phyloP scores from a whole-genome alignment of 2,329 filamentous ascomycete genomes.

The Epichloe brachyelytri region DNA sequence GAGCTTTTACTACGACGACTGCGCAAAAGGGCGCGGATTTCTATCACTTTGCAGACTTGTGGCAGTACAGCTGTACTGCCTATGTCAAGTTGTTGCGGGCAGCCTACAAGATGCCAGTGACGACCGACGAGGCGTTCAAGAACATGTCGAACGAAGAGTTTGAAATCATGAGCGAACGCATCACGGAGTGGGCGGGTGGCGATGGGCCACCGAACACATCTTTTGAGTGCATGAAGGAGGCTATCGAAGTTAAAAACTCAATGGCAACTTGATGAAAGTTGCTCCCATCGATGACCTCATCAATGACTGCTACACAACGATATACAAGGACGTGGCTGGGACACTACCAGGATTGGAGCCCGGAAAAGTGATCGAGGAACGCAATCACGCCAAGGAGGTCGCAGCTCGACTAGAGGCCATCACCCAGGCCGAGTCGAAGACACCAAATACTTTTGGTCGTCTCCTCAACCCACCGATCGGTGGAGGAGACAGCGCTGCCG shows the following conservation, averaged over 20 bases:
- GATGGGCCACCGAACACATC: slow-evolving; percentile 26
- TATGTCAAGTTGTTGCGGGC: slow-evolving; percentile 42
- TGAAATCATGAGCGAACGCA: slow-evolving; percentile 40
- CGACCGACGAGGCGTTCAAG: slow-evolving; percentile 44
- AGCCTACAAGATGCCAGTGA: slow-evolving; percentile 30
- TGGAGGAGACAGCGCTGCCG: slow-evolving; percentile 23
- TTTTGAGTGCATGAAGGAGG: slow-evolving; percentile 43
- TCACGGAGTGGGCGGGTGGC: slow-evolving; percentile 39
- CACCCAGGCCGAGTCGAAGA: slow-evolving; percentile 14
- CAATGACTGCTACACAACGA: slow-evolving; percentile 70
- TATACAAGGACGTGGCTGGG: slow-evolving; percentile 56
- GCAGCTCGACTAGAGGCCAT: slow-evolving; percentile 24
- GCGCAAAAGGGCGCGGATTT: slow-evolving; percentile 70
- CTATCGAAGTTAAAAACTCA: slow-evolving; percentile 56
- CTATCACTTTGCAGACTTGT: slow-evolving; percentile 48
- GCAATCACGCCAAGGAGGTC: slow-evolving; percentile 28
- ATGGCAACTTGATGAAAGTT: slow-evolving; percentile 76
- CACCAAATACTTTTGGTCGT: slow-evolving; percentile 24
- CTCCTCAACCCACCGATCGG: slow-evolving; percentile 30
- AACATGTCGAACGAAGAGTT: slow-evolving; percentile 40
- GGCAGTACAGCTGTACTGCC: slow-evolving; percentile 41
- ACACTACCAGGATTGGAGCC: slow-evolving; percentile 40
- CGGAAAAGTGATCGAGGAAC: slow-evolving; percentile 32
- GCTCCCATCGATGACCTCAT: slow-evolving; percentile 85
- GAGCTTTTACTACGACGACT: slow-evolving; percentile 69